Conservation (phyloP, 768 basidiomycete genomes). For the Russula ochroleuca region DNA sequence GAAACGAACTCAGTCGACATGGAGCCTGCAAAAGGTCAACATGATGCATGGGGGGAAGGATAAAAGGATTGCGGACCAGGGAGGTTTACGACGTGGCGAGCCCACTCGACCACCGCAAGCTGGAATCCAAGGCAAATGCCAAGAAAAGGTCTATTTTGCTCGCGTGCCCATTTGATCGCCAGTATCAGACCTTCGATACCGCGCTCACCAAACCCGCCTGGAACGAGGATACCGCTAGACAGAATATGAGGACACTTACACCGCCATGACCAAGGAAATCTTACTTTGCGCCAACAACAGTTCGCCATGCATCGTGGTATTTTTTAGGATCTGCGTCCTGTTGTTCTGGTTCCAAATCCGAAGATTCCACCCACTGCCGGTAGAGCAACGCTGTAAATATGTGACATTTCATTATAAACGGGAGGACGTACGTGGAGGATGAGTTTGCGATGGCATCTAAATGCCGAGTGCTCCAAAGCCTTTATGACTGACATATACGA, state of each 20-base stretch:
- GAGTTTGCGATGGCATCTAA: conserved; percentile 84
- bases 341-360: conserved; percentile 77
- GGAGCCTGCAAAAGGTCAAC: conserved; percentile 51
- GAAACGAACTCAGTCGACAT: conserved; percentile 79
- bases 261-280: conserved; percentile 30
- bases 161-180: conserved; percentile 95
- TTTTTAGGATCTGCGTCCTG: conserved; percentile 76
- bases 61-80: conserved; percentile 42
- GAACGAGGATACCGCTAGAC: conserved; percentile 87
- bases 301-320: conserved; percentile 95
- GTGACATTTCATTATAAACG: conserved; percentile 12
- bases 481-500: conserved; percentile 99
- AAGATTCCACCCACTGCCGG: conserved; percentile 90
- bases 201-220: conserved; percentile 90
- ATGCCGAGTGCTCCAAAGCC: conserved; percentile 93
- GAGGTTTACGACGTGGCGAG: conserved; percentile 73
- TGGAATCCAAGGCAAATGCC: conserved; percentile 99
- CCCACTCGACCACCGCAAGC: conserved; percentile 93
- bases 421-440: conserved; percentile 59
- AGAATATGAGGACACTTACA: conserved; percentile 21
- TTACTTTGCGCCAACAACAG: conserved; percentile 84
- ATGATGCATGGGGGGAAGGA: background rate
- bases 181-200: conserved; percentile 98
- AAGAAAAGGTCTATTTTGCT: conserved; percentile 91
- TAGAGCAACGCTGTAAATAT: background rate